Conservation (phyloP, 2,329 filamentous ascomycete species). For the Myriosclerotinia scirpicola region DNA sequence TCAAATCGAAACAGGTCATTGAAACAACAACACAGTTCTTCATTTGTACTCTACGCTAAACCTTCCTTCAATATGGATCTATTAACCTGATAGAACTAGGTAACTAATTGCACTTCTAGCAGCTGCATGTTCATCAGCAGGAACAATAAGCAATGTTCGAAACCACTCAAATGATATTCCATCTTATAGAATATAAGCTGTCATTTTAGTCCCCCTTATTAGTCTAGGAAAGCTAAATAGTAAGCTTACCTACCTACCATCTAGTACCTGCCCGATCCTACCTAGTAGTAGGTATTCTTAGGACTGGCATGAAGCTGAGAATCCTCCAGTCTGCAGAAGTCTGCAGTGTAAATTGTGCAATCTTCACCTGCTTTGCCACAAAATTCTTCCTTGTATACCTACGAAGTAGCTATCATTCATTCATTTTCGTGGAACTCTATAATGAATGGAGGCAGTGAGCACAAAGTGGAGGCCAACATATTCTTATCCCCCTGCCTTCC, state of each 20-base stretch:
- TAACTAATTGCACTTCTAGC: not conserved
- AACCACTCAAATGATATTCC: not conserved
- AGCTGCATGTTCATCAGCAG: not conserved
- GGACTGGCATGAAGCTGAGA: constrained; percentile 2
- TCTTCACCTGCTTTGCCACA: not conserved
- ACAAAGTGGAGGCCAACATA: not conserved
- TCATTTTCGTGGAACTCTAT: not conserved
- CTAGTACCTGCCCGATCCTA: not conserved
- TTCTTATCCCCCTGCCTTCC: not conserved
- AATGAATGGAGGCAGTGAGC: constrained; percentile 11
- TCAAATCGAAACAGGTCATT: no score
- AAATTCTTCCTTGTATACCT: not conserved
- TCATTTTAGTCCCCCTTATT: not conserved
- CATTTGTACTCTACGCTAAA: not conserved
- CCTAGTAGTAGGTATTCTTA: constrained; percentile 1
- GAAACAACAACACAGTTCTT: no score
- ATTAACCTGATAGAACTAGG: not conserved
- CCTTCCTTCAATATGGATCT: not conserved
- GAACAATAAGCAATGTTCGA: not conserved
- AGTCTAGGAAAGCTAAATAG: not conserved
- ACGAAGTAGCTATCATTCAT: not conserved
- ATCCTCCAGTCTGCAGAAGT: not conserved
- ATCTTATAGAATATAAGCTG: not conserved
- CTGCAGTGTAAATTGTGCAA: not conserved
- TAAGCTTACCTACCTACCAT: not conserved